A percentile compares a stretch with the other conserved stretches of the same genome.
Evolutionary conservation across 768 basidiomycete species (phyloP).

Genomic region (Pisolithus marmoratus): DNA sequence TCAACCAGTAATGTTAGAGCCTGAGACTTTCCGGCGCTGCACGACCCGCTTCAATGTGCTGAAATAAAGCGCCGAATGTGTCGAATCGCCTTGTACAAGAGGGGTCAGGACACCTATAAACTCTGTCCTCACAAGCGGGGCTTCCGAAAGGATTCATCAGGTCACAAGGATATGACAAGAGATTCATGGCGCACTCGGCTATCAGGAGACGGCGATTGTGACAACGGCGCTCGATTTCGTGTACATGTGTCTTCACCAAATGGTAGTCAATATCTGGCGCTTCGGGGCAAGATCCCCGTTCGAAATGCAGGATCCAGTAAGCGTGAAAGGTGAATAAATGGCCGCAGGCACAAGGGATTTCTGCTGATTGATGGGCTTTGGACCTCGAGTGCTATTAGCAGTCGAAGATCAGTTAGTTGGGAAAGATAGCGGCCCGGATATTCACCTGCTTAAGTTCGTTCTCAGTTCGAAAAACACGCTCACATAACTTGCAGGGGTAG

Average conservation of each 20-base stretch:
- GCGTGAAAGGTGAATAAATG: background rate
- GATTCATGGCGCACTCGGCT: background rate
- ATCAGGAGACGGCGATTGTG: background rate
- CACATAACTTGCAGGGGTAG: conserved; percentile 38
- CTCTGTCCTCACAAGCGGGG: background rate
- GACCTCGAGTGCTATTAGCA: background rate
- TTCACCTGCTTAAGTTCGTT: conserved; percentile 26
- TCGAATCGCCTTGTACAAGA: conserved; percentile 9
- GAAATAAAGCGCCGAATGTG: background rate
- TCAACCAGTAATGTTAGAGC: too few relatives aligned
- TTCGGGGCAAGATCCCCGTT: background rate
- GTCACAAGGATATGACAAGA: background rate
- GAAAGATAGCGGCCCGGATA: background rate
- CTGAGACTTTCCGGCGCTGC: background rate
- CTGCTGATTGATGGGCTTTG: background rate
- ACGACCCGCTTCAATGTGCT: background rate
- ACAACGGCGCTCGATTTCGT: background rate
- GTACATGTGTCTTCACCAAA: background rate
- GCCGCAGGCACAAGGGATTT: background rate
- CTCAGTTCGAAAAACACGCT: conserved; percentile 33
- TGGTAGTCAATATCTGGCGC: background rate
- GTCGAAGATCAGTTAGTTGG: background rate
- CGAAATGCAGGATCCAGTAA: background rate
- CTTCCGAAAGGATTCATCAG: background rate
- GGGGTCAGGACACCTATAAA: background rate